These are phyloP conservation scores for Echinochloa phyllopogon DNA, from an alignment of 176 grass and related monocot species.

Conservation along the genomic window DNA sequence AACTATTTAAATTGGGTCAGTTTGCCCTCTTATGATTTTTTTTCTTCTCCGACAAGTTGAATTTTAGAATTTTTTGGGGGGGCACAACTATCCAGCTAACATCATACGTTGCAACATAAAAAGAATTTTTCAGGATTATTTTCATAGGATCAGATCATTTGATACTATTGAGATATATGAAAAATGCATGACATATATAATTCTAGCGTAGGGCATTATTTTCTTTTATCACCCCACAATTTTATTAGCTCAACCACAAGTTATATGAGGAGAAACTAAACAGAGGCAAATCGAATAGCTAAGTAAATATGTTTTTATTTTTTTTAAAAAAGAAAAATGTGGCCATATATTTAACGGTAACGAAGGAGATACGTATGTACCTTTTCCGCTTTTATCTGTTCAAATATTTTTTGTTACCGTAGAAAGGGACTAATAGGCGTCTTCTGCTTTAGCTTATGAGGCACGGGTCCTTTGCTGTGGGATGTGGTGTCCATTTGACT, in stretches of 20 bases:
- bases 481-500: slow-evolving; percentile 21
- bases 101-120: not conserved
- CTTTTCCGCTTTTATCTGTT: not conserved
- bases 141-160: not conserved
- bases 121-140: not conserved
- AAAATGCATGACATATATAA: not conserved
- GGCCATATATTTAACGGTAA: not conserved
- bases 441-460: not conserved
- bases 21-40: not conserved
- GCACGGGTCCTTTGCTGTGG: not conserved
- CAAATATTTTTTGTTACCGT: not conserved
- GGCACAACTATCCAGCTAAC: not conserved
- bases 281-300: not conserved
- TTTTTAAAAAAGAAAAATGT: not conserved
- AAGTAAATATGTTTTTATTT: not conserved
- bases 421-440: not conserved
- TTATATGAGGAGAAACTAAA: not conserved
- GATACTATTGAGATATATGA: not conserved
- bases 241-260: not conserved
- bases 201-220: not conserved
- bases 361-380: not conserved
- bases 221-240: not conserved
- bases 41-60: not conserved
- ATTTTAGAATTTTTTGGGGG: not conserved
- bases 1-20: not conserved